Evolutionary conservation across 352 stramenopile species (phyloP), one percentile per base, ranked within the genome.

Genomic region (Phytophthora cryptogea): DNA sequence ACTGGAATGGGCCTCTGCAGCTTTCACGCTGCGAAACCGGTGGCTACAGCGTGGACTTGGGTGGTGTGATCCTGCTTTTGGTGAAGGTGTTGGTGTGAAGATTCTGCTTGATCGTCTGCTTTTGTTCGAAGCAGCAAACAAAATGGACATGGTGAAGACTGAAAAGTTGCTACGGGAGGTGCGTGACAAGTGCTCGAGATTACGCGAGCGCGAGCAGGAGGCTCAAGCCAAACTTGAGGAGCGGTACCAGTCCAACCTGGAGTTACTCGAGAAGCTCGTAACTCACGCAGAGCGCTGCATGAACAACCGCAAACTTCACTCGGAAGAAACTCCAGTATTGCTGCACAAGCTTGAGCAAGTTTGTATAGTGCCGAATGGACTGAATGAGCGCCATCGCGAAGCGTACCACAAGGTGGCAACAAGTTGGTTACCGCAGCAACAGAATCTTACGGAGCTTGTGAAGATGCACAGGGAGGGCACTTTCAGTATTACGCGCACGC

Each of bases 261-360:
- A 70, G 39, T 64, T 74, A 33, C 76, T 91, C 6, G 71, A 86
- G 47, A 68, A 68, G 17, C 68, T 91, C 8, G 79, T 89, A 10
- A 59, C 32, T 0, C 65, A 79, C 41, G 82, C 82, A 0, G 80
- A 89, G 33, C 74, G 72, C 27, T 89, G 79, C 50, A 76, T 83
- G 42, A 88, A 89, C 66, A 84, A 91, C 52, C 77, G 82, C n/a
- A 88, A 86, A 48, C 59, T 91, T n/a, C 82, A 91, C 44, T 75
- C 74, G 1, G 82, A 91, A 51, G 70, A 86, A 20, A 89, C 76
- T 0, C 82, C 82, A 1, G 71, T 79, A 8, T 47, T 91, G 46
- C 59, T 91, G 13, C 75, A 91, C 30, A 67, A 70, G 32, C 74
- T 89, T 27, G 79, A 89, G 43, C 82, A 91, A 40, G 67, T 68